Conservation (phyloP, 257 asterid species). For the Eucommia ulmoides region DNA sequence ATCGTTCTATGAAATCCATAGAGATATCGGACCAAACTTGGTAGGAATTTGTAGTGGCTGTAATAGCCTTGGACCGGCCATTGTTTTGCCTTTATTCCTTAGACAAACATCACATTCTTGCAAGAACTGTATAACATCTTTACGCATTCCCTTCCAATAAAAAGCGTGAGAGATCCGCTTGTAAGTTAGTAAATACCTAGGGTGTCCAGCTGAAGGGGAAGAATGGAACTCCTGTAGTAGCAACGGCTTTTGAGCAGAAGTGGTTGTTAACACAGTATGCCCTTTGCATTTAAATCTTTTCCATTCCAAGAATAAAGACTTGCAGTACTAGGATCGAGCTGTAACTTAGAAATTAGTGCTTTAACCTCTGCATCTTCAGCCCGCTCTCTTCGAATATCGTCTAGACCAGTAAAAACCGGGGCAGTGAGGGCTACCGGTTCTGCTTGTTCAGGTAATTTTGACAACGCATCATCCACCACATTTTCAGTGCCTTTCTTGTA, state of each 20-base stretch:
- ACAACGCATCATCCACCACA: background rate
- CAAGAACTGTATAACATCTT: background rate
- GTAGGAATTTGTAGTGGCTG: background rate
- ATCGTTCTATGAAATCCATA: slow-evolving; percentile 1
- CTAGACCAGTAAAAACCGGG: background rate
- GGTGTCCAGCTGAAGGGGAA: background rate
- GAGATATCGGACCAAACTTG: background rate
- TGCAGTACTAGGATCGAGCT: too few species aligned
- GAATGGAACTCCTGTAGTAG: background rate
- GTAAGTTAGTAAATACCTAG: background rate
- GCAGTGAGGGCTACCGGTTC: background rate
- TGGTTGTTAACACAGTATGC: background rate
- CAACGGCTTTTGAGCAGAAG: background rate
- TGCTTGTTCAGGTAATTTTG: background rate
- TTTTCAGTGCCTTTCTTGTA: background rate
- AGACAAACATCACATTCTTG: background rate
- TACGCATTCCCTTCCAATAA: background rate
- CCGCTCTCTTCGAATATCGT: background rate
- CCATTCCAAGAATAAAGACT: background rate
- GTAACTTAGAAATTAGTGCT: too few species aligned
- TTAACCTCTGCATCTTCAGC: too few species aligned
- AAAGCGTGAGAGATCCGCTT: background rate
- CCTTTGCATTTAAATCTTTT: background rate
- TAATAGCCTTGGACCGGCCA: background rate
- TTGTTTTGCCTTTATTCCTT: background rate